These are phyloP conservation scores for Nicotiana paniculata DNA, from an alignment of 257 asterid species.

Conservation along the genomic window DNA sequence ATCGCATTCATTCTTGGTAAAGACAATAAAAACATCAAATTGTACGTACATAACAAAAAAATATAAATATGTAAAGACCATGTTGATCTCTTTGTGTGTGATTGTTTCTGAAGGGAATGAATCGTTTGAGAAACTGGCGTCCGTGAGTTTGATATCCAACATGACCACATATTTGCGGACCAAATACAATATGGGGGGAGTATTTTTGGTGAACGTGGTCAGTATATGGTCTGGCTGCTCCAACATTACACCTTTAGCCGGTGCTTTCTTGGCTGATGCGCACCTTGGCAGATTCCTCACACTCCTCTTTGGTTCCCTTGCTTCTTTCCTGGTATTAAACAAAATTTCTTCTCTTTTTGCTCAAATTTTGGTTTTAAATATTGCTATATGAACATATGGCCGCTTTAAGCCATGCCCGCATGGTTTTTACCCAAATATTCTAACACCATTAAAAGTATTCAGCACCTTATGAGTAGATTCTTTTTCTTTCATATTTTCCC, in stretches of 20 bases:
- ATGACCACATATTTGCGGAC: constrained; percentile 55
- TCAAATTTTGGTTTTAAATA: background rate
- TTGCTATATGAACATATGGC: background rate
- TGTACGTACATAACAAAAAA: background rate
- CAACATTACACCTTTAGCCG: constrained; percentile 49
- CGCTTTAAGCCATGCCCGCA: too few relatives aligned
- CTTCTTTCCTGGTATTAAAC: constrained; percentile 42
- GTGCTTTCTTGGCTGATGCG: constrained; percentile 64
- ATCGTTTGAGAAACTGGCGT: constrained; percentile 84
- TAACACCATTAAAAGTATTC: too few relatives aligned
- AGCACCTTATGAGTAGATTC: too few relatives aligned
- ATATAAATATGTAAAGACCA: background rate
- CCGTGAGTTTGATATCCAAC: constrained; percentile 66
- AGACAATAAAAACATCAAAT: background rate
- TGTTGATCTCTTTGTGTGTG: background rate
- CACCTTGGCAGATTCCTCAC: constrained; percentile 61
- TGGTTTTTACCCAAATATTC: too few relatives aligned
- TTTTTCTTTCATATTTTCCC: too few relatives aligned
- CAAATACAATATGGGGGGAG: constrained; percentile 53
- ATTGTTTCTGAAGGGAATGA: constrained; percentile 43
- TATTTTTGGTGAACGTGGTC: constrained; percentile 56
- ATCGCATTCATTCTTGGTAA: constrained; percentile 69
- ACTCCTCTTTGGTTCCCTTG: constrained; percentile 54
- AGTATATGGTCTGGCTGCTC: constrained; percentile 60
- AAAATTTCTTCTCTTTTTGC: background rate